phyloP scores from a whole-genome alignment of 1,284 basidiomycete genomes.

The Cryptococcus depauperatus region DNA sequence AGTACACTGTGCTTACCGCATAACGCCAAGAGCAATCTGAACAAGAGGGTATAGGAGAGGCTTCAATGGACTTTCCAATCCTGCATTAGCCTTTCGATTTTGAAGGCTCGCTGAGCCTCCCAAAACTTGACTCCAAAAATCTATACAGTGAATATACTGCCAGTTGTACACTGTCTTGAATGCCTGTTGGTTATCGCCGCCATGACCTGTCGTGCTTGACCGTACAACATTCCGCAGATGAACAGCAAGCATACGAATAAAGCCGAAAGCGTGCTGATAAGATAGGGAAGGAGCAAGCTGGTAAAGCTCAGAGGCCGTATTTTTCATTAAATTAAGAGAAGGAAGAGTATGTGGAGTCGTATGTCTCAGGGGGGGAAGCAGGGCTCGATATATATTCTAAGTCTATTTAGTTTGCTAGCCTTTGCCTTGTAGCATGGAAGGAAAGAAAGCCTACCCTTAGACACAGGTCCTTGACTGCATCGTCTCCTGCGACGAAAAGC shows the following conservation, averaged over 20 bases:
- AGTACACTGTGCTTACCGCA: too few species aligned
- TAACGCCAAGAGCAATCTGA: conserved; percentile 85
- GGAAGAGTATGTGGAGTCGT: conserved; percentile 82
- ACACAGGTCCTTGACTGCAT: conserved; percentile 72
- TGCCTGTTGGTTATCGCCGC: conserved; percentile 56
- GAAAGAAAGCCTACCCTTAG: conserved; percentile 58
- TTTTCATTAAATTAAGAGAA: conserved; percentile 96
- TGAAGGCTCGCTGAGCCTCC: conserved; percentile 64
- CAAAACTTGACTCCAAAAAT: conserved; percentile 94
- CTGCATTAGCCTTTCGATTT: conserved; percentile 49
- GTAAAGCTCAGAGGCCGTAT: conserved; percentile 88
- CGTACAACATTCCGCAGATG: conserved; percentile 62
- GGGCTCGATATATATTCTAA: conserved; percentile 71
- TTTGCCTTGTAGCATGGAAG: not conserved
- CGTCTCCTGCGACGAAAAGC: conserved; percentile 71
- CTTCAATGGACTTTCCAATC: conserved; percentile 67
- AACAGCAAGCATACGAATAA: conserved; percentile 92
- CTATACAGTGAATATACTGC: conserved; percentile 93
- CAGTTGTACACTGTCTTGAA: conserved; percentile 95
- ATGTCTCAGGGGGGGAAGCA: conserved; percentile 66
- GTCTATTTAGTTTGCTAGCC: too few species aligned
- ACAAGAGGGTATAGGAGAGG: conserved; percentile 91
- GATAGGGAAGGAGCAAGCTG: conserved; percentile 53
- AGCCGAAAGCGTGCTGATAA: conserved; percentile 94
- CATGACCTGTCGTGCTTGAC: conserved; percentile 26